phyloP scores from a whole-genome alignment of 2,329 filamentous ascomycete species.

The Claviceps humidiphila region DNA sequence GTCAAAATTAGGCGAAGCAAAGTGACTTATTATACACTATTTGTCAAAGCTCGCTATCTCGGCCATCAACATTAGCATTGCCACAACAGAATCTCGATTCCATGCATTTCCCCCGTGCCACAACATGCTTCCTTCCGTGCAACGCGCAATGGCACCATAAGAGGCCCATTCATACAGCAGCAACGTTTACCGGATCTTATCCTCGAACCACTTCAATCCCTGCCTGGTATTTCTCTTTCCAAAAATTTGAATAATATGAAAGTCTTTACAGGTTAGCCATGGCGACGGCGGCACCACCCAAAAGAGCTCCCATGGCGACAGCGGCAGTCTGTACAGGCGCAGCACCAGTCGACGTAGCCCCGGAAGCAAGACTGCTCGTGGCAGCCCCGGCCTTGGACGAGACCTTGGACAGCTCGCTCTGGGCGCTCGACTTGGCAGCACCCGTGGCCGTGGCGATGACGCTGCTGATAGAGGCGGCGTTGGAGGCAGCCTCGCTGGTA shows the following conservation, averaged over 20 bases:
- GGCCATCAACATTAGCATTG: no score
- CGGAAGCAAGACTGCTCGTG: slow-evolving; percentile 9
- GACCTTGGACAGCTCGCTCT: slow-evolving; percentile 13
- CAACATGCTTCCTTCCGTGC: no score
- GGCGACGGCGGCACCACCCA: slow-evolving; percentile 32
- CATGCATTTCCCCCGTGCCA: no score
- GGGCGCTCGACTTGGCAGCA: slow-evolving; percentile 11
- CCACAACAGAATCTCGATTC: no score
- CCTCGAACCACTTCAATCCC: no score
- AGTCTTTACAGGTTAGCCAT: slow-evolving; percentile 26
- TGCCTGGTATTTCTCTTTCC: no score
- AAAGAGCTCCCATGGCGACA: slow-evolving; percentile 31
- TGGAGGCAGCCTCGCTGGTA: slow-evolving; percentile 12
- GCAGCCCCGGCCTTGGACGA: slow-evolving; percentile 7
- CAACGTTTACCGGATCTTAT: no score
- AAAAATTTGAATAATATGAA: neutral
- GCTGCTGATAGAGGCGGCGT: slow-evolving; percentile 13
- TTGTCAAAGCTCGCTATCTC: no score
- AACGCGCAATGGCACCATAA: no score
- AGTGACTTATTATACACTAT: no score
- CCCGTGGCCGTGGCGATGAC: slow-evolving; percentile 11
- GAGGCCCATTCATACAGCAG: no score
- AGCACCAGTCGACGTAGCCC: slow-evolving; percentile 8
- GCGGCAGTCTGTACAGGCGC: slow-evolving; percentile 26
- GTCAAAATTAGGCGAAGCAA: no score